A percentile compares a stretch with the other conserved stretches of the same genome.
Evolutionary conservation across 208 protist species (phyloP).

Genomic region (Leishmania aethiopica): DNA sequence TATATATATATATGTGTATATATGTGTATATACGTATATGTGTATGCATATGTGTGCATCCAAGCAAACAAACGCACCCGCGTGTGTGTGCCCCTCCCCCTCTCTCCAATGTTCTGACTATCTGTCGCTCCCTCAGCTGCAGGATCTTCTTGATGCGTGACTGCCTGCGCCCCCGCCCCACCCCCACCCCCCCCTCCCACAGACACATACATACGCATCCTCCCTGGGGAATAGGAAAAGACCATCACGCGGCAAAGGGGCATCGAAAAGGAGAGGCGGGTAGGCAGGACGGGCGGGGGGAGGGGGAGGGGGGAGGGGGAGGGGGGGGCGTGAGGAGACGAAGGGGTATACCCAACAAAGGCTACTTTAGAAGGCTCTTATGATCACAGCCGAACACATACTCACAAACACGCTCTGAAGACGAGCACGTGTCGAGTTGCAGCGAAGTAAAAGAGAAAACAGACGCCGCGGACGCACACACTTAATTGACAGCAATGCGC

Average conservation of each 20-base stretch:
- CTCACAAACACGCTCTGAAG: slow-evolving; percentile 11
- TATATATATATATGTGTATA: neutral
- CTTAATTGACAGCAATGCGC: neutral
- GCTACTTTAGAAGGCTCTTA: neutral
- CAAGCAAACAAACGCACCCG: neutral
- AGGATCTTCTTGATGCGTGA: neutral
- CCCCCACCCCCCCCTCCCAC: neutral
- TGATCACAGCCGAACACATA: slow-evolving; percentile 21
- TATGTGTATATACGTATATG: too few species aligned
- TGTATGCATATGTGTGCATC: neutral
- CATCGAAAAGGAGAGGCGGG: neutral
- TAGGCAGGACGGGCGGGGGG: neutral
- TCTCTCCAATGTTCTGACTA: neutral
- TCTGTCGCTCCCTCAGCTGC: neutral
- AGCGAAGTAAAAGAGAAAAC: neutral
- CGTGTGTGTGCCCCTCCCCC: neutral
- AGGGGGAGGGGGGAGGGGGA: neutral
- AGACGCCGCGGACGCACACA: slow-evolving; percentile 6
- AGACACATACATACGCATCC: neutral
- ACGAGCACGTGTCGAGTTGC: neutral
- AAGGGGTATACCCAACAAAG: neutral
- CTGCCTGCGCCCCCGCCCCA: neutral
- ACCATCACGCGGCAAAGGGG: neutral
- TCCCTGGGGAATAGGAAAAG: neutral
- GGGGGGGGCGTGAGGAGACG: neutral